These are phyloP conservation scores for Myxozyma kluyveri DNA, from an alignment of 805 yeast genomes.

Conservation along the genomic window DNA sequence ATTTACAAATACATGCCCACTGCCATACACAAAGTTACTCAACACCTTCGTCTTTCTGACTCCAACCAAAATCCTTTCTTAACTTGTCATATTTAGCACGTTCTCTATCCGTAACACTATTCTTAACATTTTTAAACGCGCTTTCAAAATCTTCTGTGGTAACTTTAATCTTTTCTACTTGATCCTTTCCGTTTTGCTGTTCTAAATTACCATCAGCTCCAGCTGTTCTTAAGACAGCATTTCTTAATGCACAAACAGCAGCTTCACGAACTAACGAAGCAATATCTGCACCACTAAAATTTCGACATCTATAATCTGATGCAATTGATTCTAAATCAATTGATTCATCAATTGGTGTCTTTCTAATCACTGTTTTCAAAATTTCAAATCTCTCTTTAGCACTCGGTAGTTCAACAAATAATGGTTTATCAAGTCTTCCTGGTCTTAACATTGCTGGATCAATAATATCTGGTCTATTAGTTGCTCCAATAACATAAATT, in stretches of 20 bases:
- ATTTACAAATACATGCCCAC: neutral
- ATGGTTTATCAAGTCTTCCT: slow-evolving; percentile 89
- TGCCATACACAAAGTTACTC: neutral
- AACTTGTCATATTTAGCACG: slow-evolving; percentile 30
- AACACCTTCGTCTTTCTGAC: too few species aligned
- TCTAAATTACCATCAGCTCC: slow-evolving; percentile 42
- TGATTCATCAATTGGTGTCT: slow-evolving; percentile 65
- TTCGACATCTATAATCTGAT: slow-evolving; percentile 73
- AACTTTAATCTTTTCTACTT: slow-evolving; percentile 47
- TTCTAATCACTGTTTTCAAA: slow-evolving; percentile 60
- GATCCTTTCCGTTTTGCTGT: slow-evolving; percentile 38
- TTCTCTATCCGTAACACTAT: slow-evolving; percentile 76
- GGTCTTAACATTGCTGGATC: slow-evolving; percentile 98
- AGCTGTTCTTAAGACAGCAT: slow-evolving; percentile 46
- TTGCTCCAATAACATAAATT: slow-evolving; percentile 92
- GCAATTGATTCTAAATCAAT: slow-evolving; percentile 67
- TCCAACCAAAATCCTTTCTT: slow-evolving; percentile 29
- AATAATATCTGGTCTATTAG: slow-evolving; percentile 96
- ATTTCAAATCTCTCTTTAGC: slow-evolving; percentile 78
- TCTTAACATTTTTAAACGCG: slow-evolving; percentile 75
- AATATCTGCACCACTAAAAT: slow-evolving; percentile 94
- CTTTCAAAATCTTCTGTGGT: slow-evolving; percentile 60
- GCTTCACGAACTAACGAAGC: slow-evolving; percentile 91
- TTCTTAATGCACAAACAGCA: slow-evolving; percentile 80
- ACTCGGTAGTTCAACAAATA: slow-evolving; percentile 85